These are phyloP conservation scores for Oryza glumipatula DNA, from an alignment of 176 grass and related monocot species.

Conservation along the genomic window DNA sequence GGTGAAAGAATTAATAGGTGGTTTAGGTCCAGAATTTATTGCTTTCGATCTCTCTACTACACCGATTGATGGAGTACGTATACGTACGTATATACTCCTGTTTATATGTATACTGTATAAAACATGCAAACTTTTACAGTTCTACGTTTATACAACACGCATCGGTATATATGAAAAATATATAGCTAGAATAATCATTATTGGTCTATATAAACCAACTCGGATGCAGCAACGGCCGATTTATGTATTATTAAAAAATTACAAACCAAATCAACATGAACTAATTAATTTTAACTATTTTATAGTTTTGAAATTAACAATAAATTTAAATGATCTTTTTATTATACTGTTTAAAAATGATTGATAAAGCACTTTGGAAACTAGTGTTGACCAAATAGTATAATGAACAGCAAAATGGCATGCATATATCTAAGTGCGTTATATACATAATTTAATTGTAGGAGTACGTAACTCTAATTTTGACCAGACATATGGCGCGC, in stretches of 20 bases:
- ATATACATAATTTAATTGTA: too few species aligned
- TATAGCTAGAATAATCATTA: too few species aligned
- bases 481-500: too few species aligned
- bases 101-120: neutral
- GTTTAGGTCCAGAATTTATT: conserved; percentile 42
- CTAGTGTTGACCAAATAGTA: neutral
- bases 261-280: neutral
- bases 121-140: neutral
- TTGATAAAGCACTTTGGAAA: neutral
- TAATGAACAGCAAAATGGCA: neutral
- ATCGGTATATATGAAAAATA: neutral
- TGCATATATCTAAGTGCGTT: neutral
- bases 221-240: too few species aligned
- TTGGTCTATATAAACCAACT: too few species aligned
- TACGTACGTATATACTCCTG: neutral
- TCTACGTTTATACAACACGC: neutral
- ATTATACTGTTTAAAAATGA: neutral
- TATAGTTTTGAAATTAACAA: neutral
- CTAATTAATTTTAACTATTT: neutral
- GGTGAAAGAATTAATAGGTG: conserved; percentile 15
- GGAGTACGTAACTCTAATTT: too few species aligned
- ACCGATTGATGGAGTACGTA: neutral
- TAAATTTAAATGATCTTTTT: neutral
- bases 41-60: neutral
- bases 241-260: too few species aligned